Percentiles rank a stretch among this genome's conserved stretches.
phyloP scores from a whole-genome alignment of 176 grass and related monocot genomes.

The Hsuehochloa calcarea region DNA sequence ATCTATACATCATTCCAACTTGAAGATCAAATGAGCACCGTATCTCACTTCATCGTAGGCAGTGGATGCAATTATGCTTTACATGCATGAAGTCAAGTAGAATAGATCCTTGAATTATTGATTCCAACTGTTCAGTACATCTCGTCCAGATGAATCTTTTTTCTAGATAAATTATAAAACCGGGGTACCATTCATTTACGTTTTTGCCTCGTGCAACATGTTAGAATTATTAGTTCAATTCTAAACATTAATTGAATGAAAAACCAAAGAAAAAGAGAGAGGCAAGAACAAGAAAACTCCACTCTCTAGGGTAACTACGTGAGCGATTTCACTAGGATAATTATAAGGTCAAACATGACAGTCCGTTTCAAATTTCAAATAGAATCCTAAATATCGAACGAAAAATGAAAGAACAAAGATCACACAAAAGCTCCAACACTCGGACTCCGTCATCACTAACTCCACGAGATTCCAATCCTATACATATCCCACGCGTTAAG shows the following conservation, averaged over 20 bases:
- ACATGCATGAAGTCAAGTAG: slow-evolving; percentile 9
- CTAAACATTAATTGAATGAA: too few relatives aligned
- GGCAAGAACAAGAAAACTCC: background rate
- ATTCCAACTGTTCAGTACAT: slow-evolving; percentile 3
- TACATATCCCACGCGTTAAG: too few relatives aligned
- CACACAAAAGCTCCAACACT: background rate
- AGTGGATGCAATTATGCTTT: slow-evolving; percentile 32
- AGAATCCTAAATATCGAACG: too few relatives aligned
- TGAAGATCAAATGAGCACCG: slow-evolving; percentile 41
- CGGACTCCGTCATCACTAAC: background rate
- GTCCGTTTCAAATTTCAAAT: background rate
- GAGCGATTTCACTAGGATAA: too few relatives aligned
- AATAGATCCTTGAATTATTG: slow-evolving; percentile 25
- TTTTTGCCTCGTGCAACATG: background rate
- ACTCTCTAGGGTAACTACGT: background rate
- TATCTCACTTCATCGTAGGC: slow-evolving; percentile 36
- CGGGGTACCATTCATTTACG: background rate
- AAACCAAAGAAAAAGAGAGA: background rate
- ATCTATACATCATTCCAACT: background rate
- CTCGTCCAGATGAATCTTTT: background rate
- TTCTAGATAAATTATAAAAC: background rate
- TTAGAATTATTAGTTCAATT: background rate
- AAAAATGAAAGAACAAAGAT: background rate
- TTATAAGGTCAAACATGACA: too few relatives aligned
- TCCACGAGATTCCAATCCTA: too few relatives aligned